Evolutionary conservation across 306 rosid species (phyloP), one percentile per base, ranked within the genome.

Genomic region (Cucurbita argyrosperma): DNA sequence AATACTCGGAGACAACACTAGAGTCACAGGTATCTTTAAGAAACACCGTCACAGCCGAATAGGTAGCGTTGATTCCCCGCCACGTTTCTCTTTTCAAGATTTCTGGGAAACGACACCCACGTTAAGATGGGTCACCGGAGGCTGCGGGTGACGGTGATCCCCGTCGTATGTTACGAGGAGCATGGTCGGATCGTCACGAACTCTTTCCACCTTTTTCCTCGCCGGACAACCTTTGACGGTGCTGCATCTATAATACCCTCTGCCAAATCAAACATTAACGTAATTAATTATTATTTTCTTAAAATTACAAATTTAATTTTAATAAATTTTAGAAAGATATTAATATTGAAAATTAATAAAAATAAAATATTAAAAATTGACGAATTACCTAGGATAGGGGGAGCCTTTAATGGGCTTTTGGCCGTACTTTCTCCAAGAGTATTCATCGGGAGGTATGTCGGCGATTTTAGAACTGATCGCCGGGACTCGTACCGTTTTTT

Each of bases 321-420:
- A 30, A 30, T 30, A 30, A 30, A 30, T 30, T 30, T 30, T 30
- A 30, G 35, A 30, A 30, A 30, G 35, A 30, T 30, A 30, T 30
- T 30, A 30, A 30, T 30, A 30, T 26, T 26, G 3, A 26, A 26
- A 26, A 26, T 26, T 30, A 3, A 45, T 45, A 8, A 45, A 45
- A 45, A 45, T 8, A 45, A 3, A 4, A 11, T 47, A 40, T 14
- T 35, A 35, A 26, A 14, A 14, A 14, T 14, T 23, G 40, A 35
- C 21, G 53, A 50, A 40, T 72, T 84, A 88, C 96, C 96, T 83
- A 37, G 90, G 96, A 61, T 59, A 87, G 0, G 90, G 95, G 5
- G 96, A 90, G 30, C 96, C 96, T 80, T 88, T 90, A 78, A 90
- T 90, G 57, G 91, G 95, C 72, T 90, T 90, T 50, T 90, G 96